These are phyloP conservation scores for Acmispon strigosus DNA, from an alignment of 306 rosid species.

Conservation along the genomic window DNA sequence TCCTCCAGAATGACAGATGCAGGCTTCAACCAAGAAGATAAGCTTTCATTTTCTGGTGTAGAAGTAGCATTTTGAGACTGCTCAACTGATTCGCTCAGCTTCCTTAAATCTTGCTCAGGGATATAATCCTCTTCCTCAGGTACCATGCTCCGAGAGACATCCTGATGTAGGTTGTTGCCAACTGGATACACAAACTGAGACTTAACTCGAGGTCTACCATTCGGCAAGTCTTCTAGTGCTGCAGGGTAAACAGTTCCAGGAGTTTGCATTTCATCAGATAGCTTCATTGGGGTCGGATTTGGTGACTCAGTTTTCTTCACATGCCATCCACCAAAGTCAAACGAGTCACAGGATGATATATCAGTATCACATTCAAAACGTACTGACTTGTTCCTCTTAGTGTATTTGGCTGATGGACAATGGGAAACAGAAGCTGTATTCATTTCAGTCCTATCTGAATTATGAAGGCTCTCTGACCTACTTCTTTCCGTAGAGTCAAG, in stretches of 20 bases:
- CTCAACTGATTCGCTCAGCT: conserved; percentile 35
- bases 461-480: not conserved
- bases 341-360: conserved; percentile 35
- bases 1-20: conserved; percentile 36
- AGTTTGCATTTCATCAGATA: conserved; percentile 74
- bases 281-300: conserved; percentile 66
- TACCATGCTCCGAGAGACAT: conserved; percentile 30
- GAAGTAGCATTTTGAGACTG: conserved; percentile 32
- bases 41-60: conserved; percentile 48
- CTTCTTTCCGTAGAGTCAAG: conserved; percentile 17
- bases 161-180: conserved; percentile 37
- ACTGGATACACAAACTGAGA: conserved; percentile 52
- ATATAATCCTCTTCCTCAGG: conserved; percentile 36
- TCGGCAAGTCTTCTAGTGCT: conserved; percentile 28
- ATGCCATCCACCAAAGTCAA: conserved; percentile 28
- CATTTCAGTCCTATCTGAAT: conserved; percentile 18
- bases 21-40: conserved; percentile 76
- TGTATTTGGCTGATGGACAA: conserved; percentile 23
- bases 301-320: conserved; percentile 30
- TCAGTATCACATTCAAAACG: conserved; percentile 58
- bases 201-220: conserved; percentile 46
- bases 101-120: conserved; percentile 32
- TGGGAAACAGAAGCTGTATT: conserved; percentile 28
- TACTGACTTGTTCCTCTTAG: conserved; percentile 48
- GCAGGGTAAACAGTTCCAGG: conserved; percentile 71